A percentile compares a stretch with the other conserved stretches of the same genome.
These are phyloP conservation scores for Eimeria zaria DNA, from an alignment of 169 alveolate genomes.

Conservation along the genomic window DNA sequence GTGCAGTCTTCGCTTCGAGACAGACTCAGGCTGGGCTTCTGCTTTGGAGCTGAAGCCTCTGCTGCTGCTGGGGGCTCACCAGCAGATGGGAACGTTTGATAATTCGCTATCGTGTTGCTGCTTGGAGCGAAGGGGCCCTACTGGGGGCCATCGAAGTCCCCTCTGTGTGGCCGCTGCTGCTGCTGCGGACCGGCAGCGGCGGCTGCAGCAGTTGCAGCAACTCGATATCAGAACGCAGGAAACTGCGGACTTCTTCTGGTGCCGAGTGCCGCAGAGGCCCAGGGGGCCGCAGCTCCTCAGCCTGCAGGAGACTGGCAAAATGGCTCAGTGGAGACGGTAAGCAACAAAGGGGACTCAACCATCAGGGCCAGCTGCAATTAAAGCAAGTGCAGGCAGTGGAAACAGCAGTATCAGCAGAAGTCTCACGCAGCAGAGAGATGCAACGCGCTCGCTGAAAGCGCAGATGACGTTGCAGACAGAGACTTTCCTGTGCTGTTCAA, in stretches of 20 bases:
- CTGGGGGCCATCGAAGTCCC: neutral
- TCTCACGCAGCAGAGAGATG: neutral
- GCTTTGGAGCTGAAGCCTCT: conserved; percentile 64
- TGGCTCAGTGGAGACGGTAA: conserved; percentile 63
- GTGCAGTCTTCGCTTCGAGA: conserved; percentile 67
- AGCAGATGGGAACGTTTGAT: neutral
- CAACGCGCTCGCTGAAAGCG: neutral
- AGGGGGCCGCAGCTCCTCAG: conserved; percentile 21
- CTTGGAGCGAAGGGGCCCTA: neutral
- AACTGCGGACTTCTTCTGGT: neutral
- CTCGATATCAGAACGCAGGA: conserved; percentile 1
- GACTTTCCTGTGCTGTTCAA: too few relatives aligned
- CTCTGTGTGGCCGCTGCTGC: neutral
- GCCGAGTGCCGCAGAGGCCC: neutral
- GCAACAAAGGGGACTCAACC: neutral
- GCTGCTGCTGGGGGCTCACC: conserved; percentile 42
- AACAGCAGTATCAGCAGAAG: neutral
- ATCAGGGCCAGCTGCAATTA: too few relatives aligned
- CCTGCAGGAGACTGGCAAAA: conserved; percentile 9
- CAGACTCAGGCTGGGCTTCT: conserved; percentile 63
- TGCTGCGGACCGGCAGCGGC: conserved; percentile 40
- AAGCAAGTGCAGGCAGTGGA: neutral
- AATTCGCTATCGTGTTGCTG: neutral
- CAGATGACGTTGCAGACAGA: neutral
- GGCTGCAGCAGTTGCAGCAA: conserved; percentile 40